These are phyloP conservation scores for Colletotrichum sp. DNA, from an alignment of 2,329 filamentous ascomycete species.

Conservation along the genomic window DNA sequence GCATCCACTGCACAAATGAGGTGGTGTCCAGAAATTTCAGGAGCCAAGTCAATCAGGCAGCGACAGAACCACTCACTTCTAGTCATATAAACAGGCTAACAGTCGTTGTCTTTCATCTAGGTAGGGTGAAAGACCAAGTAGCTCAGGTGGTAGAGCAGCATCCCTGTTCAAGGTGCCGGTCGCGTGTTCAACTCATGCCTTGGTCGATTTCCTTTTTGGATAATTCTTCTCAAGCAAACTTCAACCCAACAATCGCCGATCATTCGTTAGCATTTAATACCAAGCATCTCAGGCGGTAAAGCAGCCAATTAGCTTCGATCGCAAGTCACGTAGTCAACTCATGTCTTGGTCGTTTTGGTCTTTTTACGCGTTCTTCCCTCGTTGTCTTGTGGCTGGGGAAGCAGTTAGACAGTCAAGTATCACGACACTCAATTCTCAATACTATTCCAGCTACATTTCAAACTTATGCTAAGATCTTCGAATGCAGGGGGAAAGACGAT, in stretches of 20 bases:
- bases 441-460: not conserved
- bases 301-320: accelerated
- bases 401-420: not conserved
- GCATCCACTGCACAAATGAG: not conserved
- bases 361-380: not conserved
- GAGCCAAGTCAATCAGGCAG: not conserved
- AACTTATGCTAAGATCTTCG: not conserved
- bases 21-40: not conserved
- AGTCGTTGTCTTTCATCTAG: not conserved
- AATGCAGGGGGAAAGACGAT: not conserved
- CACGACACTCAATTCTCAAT: not conserved
- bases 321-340: not conserved
- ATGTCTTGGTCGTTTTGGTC: not conserved
- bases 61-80: not conserved
- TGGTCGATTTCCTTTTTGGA: not conserved
- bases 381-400: not conserved
- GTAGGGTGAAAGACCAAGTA: not conserved
- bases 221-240: no score
- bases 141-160: not conserved
- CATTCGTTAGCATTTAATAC: no score
- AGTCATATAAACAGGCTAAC: not conserved
- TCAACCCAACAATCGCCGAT: no score
- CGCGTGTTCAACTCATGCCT: not conserved
- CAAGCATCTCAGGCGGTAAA: not conserved
- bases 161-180: not conserved